Evolutionary conservation across 495 filamentous ascomycete genomes (phyloP).

Genomic region (Neurospora sp.): DNA sequence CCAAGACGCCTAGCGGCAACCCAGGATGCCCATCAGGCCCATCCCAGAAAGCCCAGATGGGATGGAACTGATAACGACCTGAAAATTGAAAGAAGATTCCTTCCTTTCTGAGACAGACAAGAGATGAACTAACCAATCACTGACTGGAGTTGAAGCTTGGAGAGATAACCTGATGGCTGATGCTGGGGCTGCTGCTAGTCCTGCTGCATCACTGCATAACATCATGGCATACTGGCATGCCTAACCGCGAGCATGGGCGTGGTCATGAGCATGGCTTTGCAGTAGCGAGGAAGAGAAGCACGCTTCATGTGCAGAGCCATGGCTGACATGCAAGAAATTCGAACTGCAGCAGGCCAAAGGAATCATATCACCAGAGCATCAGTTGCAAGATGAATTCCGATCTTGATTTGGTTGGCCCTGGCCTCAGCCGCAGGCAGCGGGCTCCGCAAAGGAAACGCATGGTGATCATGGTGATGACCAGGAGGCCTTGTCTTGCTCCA

Average conservation of each 20-base stretch:
- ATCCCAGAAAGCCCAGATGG: neutral
- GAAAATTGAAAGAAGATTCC: neutral
- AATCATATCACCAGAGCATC: neutral
- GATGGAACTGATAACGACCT: neutral
- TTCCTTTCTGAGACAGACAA: neutral
- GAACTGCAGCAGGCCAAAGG: neutral
- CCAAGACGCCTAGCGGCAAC: neutral
- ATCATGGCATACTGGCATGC: neutral
- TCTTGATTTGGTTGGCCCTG: neutral
- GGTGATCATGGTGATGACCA: neutral
- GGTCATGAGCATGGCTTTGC: neutral
- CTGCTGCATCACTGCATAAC: neutral
- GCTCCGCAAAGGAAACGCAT: neutral
- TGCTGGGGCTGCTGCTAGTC: neutral
- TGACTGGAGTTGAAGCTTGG: neutral
- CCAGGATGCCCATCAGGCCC: neutral
- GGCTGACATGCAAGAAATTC: neutral
- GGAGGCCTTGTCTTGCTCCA: neutral
- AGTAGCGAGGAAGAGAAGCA: neutral
- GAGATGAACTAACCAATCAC: neutral
- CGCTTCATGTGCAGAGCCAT: neutral
- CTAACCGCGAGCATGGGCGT: neutral
- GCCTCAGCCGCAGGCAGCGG: neutral
- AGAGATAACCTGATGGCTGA: neutral
- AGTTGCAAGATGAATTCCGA: neutral